Conservation (phyloP, 768 basidiomycete genomes). For the Mrakia frigida region DNA sequence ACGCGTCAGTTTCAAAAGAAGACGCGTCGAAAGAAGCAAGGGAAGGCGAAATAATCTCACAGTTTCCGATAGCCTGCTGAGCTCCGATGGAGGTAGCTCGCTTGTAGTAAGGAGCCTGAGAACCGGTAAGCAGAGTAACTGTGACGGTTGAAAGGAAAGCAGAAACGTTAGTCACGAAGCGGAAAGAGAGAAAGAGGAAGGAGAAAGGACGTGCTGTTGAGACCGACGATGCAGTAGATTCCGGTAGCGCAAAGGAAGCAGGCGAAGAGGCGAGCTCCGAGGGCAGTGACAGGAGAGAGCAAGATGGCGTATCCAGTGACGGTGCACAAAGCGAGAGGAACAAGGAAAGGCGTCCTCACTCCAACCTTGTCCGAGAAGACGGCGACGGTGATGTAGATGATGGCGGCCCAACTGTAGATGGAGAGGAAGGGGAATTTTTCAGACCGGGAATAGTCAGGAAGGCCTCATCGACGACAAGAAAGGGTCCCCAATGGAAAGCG, state of each 20-base stretch:
- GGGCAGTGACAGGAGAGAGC: background rate
- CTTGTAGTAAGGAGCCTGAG: background rate
- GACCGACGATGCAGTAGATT: too few species aligned
- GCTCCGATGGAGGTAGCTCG: background rate
- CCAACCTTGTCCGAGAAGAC: conserved; percentile 33
- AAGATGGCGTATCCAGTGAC: background rate
- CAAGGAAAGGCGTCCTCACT: conserved; percentile 70
- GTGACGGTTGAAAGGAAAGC: conserved; percentile 50
- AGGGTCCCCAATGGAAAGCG: too few species aligned
- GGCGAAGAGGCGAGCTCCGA: background rate
- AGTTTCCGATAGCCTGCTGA: too few species aligned
- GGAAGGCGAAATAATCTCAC: too few species aligned
- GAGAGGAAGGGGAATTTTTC: conserved; percentile 5
- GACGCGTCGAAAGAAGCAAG: too few species aligned
- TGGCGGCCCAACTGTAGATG: conserved; percentile 44
- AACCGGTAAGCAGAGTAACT: conserved; percentile 65
- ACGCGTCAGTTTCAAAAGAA: too few species aligned
- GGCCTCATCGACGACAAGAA: too few species aligned
- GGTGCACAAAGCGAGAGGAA: conserved; percentile 82
- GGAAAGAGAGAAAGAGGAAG: conserved; percentile 31
- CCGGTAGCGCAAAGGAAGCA: background rate
- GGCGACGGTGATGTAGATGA: conserved; percentile 32
- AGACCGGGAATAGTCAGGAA: too few species aligned
- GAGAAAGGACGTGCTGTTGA: background rate
- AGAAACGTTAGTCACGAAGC: conserved; percentile 79